Evolutionary conservation across 805 yeast species (phyloP).

Genomic region (Cyberlindnera maritima): DNA sequence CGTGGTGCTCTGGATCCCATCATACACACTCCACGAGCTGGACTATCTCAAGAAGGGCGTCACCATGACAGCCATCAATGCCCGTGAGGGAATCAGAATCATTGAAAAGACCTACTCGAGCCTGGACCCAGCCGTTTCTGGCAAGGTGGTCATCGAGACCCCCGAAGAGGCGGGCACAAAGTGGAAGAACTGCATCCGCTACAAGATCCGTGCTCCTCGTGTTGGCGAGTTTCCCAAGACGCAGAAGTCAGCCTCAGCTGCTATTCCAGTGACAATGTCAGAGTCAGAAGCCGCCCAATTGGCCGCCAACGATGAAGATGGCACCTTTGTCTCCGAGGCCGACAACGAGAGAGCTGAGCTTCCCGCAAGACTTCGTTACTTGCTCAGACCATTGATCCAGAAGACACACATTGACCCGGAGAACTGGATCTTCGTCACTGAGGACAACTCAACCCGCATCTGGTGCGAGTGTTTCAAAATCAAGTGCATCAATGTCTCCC

Average conservation of each 20-base stretch:
- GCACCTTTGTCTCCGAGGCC: not conserved
- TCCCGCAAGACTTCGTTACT: conserved; percentile 51
- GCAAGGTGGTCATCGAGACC: conserved; percentile 34
- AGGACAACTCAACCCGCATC: conserved; percentile 49
- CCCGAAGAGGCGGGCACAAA: conserved; percentile 45
- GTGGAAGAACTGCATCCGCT: conserved; percentile 49
- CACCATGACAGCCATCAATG: conserved; percentile 57
- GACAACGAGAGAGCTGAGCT: conserved; percentile 32
- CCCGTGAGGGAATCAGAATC: conserved; percentile 61
- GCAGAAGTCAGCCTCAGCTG: conserved; percentile 6
- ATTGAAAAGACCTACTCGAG: conserved; percentile 43
- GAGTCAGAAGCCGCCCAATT: conserved; percentile 11
- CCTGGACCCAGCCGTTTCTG: conserved; percentile 19
- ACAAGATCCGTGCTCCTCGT: conserved; percentile 43
- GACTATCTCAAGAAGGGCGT: conserved; percentile 55
- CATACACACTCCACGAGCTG: conserved; percentile 56
- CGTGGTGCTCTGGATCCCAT: conserved; percentile 47
- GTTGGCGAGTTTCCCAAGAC: conserved; percentile 41
- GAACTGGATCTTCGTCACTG: conserved; percentile 61
- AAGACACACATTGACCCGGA: conserved; percentile 40
- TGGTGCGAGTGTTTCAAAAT: conserved; percentile 58
- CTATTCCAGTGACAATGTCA: conserved; percentile 8
- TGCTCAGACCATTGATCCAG: conserved; percentile 57
- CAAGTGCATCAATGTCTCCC: conserved; percentile 47
- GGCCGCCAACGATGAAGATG: not conserved